Evolutionary conservation across 805 yeast genomes (phyloP).

Genomic region (Saccharomyces eubayanus): DNA sequence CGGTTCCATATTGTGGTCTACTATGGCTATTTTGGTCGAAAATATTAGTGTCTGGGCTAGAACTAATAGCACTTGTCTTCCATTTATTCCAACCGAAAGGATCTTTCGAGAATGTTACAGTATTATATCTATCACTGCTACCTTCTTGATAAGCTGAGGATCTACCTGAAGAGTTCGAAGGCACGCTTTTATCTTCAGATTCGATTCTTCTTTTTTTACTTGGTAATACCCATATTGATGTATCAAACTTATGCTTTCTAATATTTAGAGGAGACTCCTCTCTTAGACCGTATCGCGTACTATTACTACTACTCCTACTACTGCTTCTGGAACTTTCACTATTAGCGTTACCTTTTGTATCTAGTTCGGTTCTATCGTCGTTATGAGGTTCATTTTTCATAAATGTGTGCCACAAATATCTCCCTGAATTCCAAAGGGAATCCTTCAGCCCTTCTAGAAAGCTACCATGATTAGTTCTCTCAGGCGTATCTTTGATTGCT

Average conservation of each 20-base stretch:
- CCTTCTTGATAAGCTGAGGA: not conserved
- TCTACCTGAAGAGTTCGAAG: not conserved
- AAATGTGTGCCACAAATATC: not conserved
- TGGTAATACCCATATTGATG: not conserved
- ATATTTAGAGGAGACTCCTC: not conserved
- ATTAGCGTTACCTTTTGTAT: not conserved
- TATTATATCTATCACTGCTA: not conserved
- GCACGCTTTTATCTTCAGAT: not conserved
- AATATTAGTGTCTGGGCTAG: not conserved
- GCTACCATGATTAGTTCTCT: not conserved
- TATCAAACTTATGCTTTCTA: not conserved
- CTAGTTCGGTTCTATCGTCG: not conserved
- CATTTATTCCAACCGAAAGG: conserved; percentile 26
- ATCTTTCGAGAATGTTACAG: conserved; percentile 17
- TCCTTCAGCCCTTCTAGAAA: not conserved
- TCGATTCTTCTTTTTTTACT: conserved; percentile 1
- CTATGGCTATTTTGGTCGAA: not conserved
- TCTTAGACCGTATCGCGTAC: not conserved
- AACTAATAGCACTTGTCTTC: conserved; percentile 26
- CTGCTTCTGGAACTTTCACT: not conserved
- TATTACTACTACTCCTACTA: not conserved
- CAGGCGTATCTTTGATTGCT: not conserved
- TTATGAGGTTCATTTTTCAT: not conserved
- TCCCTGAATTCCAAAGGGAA: not conserved
- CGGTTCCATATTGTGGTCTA: conserved; percentile 33